Percentiles rank a stretch among this genome's conserved stretches.
phyloP scores from a whole-genome alignment of 805 yeast species.

The Yarrowia phangngaensis region DNA sequence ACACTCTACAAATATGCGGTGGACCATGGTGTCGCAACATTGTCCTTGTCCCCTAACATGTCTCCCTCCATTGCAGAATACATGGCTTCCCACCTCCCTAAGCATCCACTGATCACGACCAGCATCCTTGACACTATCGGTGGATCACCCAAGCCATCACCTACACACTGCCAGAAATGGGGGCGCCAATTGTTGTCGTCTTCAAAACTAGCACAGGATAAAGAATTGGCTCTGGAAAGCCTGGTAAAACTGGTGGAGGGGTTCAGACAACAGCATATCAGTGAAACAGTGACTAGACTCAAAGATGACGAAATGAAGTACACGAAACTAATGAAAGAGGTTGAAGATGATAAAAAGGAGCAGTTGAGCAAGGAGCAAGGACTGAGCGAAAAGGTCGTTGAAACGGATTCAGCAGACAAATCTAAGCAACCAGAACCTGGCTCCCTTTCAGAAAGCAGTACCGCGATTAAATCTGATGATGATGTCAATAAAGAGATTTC shows the following conservation, averaged over 20 bases:
- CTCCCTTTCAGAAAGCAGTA: no score
- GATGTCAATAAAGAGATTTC: no score
- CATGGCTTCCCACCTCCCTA: slow-evolving; percentile 6
- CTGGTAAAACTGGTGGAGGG: slow-evolving; percentile 19
- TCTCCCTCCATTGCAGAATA: slow-evolving; percentile 10
- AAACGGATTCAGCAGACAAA: no score
- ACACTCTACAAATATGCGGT: slow-evolving; percentile 21
- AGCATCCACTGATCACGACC: neutral
- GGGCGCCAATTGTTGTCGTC: slow-evolving; percentile 8
- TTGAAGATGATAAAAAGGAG: neutral
- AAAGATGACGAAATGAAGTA: slow-evolving; percentile 6
- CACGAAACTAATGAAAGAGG: neutral
- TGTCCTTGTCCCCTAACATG: slow-evolving; percentile 2
- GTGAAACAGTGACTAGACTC: slow-evolving; percentile 1
- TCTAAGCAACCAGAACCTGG: no score
- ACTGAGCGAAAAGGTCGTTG: neutral
- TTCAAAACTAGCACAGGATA: slow-evolving; percentile 13
- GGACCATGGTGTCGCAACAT: slow-evolving; percentile 13
- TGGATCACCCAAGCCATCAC: neutral
- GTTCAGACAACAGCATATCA: slow-evolving; percentile 6
- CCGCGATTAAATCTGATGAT: no score
- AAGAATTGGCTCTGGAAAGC: slow-evolving; percentile 1
- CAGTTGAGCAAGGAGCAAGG: neutral
- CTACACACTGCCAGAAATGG: slow-evolving; percentile 7
- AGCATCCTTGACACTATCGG: slow-evolving; percentile 1